Base-by-base conservation (phyloP, 345 rosid species). In the Brassica nigra region DNA sequence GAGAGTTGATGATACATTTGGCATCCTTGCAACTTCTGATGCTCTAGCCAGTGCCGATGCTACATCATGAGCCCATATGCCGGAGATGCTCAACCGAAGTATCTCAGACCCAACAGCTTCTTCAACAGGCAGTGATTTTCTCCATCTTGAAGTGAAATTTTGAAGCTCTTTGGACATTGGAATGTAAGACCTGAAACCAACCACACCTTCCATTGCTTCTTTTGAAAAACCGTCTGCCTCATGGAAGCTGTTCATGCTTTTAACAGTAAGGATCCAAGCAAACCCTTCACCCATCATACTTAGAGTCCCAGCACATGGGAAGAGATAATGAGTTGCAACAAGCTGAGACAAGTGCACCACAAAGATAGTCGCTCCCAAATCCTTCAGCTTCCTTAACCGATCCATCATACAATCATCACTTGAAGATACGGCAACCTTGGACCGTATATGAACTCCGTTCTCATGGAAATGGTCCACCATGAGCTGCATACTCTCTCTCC, bases 171-270 rank as follows among this genome's bases (percentile, higher is more conserved):
- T 77, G 1, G 87, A 79, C 14, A 29, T 9, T 18, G 84, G 86
- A 66, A 86, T 18, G 16, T 80, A 83, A 12, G 82, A 31, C 64
- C 34, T 84, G 64, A 84, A 78, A 61, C 84, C 89, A 27, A 86
- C 36, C 27, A 86, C 83, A 9, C 89, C 87, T 77, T 86, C 81
- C 82, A 86, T 80, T 27, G 85, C 71, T 30, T 75, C 80, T 20
- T 63, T 69, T 8, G 1, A 2, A 28, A 65, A 61, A 11, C 44
- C 29, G 1, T 54, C 4, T 62, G 12, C 16, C 3, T 14, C 69
- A 59, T 34, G 49, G 7, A 81, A 71, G 20, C 11, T 47, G 42
- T 36, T 66, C 62, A 64, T 81, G 10, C 10, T 78, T 67, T 42
- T 69, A 1, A 12, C 54, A 1, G 88, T 83, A 8, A 79, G 67